phyloP scores from a whole-genome alignment of 2,329 filamentous ascomycete genomes.

The Trichoderma guizhouense region DNA sequence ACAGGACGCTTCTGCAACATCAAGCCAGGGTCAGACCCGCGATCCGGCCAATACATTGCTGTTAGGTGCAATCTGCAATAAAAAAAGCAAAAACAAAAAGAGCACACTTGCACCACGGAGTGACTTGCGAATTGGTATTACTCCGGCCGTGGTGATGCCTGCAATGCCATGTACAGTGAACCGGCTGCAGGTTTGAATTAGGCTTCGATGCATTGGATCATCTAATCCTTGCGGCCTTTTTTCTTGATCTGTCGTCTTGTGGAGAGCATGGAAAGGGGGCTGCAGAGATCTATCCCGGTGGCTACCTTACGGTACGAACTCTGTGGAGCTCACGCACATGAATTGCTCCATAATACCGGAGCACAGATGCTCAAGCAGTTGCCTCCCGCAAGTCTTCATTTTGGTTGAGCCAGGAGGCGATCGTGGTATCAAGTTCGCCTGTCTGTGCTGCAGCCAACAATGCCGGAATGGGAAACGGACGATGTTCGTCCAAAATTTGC shows the following conservation, averaged over 20 bases:
- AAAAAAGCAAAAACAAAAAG: background rate
- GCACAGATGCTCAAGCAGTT: background rate
- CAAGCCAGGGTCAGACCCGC: background rate
- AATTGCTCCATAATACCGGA: background rate
- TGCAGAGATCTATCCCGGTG: slow-evolving; percentile 5
- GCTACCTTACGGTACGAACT: background rate
- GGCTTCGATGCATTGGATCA: background rate
- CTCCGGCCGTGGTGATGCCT: background rate
- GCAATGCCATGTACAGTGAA: background rate
- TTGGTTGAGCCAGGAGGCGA: background rate
- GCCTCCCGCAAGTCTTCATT: slow-evolving; percentile 7
- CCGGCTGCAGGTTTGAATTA: background rate
- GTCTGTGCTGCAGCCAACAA: background rate
- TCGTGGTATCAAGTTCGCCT: background rate
- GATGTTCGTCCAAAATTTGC: background rate
- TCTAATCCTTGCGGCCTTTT: background rate
- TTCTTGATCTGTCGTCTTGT: background rate
- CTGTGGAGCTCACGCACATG: slow-evolving; percentile 7
- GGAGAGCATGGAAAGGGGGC: slow-evolving; percentile 4
- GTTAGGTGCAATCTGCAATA: background rate
- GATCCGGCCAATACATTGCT: background rate
- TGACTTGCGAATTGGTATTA: background rate
- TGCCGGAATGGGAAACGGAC: background rate
- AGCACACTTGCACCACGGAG: background rate
- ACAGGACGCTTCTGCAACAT: slow-evolving; percentile 6